A percentile compares a stretch with the other conserved stretches of the same genome.
Evolutionary conservation across 2,329 filamentous ascomycete genomes (phyloP).

Genomic region (Pseudopithomyces chartarum): DNA sequence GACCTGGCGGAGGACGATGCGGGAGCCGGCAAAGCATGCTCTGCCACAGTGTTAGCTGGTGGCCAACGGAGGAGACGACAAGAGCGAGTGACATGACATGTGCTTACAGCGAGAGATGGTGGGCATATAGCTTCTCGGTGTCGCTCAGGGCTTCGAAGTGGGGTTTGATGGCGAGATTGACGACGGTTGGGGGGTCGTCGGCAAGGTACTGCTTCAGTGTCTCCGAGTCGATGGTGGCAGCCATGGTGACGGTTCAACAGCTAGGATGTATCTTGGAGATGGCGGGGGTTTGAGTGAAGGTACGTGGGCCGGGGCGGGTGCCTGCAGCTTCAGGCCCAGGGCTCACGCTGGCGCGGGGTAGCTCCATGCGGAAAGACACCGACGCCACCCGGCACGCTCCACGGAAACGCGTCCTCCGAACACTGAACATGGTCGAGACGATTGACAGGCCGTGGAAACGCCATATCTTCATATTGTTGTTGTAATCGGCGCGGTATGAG

Average conservation of each 20-base stretch:
- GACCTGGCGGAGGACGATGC: slow-evolving; percentile 59
- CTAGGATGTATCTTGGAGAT: background rate
- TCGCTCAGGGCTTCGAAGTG: slow-evolving; percentile 82
- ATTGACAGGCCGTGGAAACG: background rate
- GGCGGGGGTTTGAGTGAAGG: background rate
- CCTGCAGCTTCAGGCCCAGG: slow-evolving; percentile 6
- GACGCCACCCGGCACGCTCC: too few species aligned
- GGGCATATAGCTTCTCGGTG: slow-evolving; percentile 86
- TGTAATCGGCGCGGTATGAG: background rate
- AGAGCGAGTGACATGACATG: slow-evolving; percentile 1
- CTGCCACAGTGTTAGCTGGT: slow-evolving; percentile 21
- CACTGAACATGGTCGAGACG: background rate
- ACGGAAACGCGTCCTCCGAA: too few species aligned
- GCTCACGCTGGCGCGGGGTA: slow-evolving; percentile 13
- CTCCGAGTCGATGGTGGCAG: slow-evolving; percentile 48
- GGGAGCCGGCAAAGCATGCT: slow-evolving; percentile 55
- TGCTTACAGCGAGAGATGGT: slow-evolving; percentile 58
- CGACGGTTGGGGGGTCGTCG: slow-evolving; percentile 86
- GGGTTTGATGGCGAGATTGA: slow-evolving; percentile 86
- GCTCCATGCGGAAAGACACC: slow-evolving; percentile 8
- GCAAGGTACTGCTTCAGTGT: slow-evolving; percentile 76
- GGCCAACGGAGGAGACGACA: background rate
- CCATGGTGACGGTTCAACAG: slow-evolving; percentile 19
- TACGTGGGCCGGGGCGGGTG: slow-evolving; percentile 7
- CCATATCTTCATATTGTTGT: background rate